A percentile compares a stretch with the other conserved stretches of the same genome.
Evolutionary conservation across 2,329 filamentous ascomycete species (phyloP).

Genomic region (Incumbomyces delicatus): DNA sequence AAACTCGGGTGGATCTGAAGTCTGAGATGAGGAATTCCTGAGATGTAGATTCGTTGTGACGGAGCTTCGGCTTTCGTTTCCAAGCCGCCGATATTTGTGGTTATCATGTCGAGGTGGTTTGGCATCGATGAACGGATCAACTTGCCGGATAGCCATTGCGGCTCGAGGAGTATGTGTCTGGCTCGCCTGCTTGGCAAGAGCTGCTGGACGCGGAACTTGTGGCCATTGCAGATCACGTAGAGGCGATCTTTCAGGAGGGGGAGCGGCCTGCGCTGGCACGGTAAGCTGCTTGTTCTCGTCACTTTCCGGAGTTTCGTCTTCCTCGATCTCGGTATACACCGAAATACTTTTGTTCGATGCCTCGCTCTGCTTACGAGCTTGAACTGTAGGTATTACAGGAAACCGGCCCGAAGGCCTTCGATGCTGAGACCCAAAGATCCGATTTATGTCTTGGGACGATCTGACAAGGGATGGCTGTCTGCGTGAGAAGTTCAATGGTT

Average conservation of each 20-base stretch:
- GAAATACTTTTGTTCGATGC: neutral
- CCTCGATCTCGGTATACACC: constrained; percentile 5
- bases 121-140: neutral
- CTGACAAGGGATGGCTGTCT: constrained; percentile 1
- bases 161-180: constrained; percentile 1
- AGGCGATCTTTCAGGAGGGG: neutral
- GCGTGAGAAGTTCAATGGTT: constrained; percentile 3
- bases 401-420: neutral
- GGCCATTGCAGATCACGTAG: constrained; percentile 6
- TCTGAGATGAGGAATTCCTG: neutral
- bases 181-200: neutral
- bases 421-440: neutral
- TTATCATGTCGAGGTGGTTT: neutral
- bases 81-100: neutral
- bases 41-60: neutral
- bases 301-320: constrained; percentile 4
- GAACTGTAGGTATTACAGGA: neutral
- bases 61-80: neutral
- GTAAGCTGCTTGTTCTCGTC: constrained; percentile 5
- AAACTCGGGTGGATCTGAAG: neutral
- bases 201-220: constrained; percentile 3
- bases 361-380: neutral
- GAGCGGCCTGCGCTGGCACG: neutral
- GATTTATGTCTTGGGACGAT: neutral
- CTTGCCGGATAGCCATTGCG: neutral